phyloP scores from a whole-genome alignment of 345 rosid genomes.

The Citrus sp. region DNA sequence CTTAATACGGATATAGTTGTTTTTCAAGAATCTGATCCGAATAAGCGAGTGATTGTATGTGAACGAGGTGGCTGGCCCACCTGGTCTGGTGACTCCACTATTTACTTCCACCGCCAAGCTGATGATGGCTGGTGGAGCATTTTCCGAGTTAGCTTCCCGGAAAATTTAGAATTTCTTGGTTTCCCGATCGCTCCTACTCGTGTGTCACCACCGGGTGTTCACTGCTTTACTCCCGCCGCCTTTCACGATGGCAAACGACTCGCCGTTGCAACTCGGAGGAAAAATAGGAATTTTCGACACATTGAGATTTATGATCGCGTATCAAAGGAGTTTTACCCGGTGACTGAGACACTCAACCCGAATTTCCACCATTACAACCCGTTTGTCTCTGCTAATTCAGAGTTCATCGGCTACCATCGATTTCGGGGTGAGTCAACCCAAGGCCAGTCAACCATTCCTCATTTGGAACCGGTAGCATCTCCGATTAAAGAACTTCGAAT shows the following conservation, averaged over 20 bases:
- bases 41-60: constrained; percentile 43
- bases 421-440: constrained; percentile 65
- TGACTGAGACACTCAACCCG: constrained; percentile 60
- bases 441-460: constrained; percentile 50
- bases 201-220: constrained; percentile 82
- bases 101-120: constrained; percentile 77
- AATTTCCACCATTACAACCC: constrained; percentile 78
- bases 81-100: constrained; percentile 65
- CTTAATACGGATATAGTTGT: constrained; percentile 66
- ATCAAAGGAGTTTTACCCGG: constrained; percentile 35
- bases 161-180: constrained; percentile 16
- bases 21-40: constrained; percentile 44
- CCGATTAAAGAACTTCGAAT: constrained; percentile 50
- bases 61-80: constrained; percentile 85
- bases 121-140: constrained; percentile 98
- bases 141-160: constrained; percentile 42
- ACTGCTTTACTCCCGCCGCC: constrained; percentile 90
- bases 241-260: constrained; percentile 52
- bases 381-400: constrained; percentile 55
- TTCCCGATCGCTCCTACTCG: constrained; percentile 41
- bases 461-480: constrained; percentile 62
- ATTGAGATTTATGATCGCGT: constrained; percentile 63
- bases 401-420: constrained; percentile 65
- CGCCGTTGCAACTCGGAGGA: constrained; percentile 74
- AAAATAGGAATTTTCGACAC: constrained; percentile 42